Percentiles rank a stretch among this genome's conserved stretches.
These are phyloP conservation scores for Patellifolia procumbens DNA, from an alignment of 179 eudicot species.

Conservation along the genomic window DNA sequence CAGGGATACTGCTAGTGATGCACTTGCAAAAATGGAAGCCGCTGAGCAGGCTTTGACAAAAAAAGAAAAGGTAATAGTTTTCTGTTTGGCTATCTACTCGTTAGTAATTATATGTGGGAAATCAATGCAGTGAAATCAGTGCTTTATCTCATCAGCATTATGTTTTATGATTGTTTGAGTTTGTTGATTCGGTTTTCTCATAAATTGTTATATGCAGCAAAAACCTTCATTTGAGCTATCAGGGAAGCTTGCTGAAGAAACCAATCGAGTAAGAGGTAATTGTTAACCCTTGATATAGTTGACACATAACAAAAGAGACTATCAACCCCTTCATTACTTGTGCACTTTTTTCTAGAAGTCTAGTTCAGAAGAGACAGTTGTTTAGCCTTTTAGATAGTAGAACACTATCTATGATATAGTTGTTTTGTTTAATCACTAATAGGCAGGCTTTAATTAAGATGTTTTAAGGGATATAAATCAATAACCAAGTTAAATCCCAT, in stretches of 20 bases:
- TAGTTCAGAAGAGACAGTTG: background rate
- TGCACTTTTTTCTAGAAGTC: background rate
- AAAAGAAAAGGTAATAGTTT: constrained; percentile 65
- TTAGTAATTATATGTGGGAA: background rate
- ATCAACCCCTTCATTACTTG: background rate
- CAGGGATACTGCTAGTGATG: constrained; percentile 70
- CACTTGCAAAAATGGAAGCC: constrained; percentile 85
- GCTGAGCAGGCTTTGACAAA: constrained; percentile 69
- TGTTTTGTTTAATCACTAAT: background rate
- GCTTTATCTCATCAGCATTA: background rate
- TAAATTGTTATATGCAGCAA: constrained; percentile 47
- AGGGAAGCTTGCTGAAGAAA: constrained; percentile 98
- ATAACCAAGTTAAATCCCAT: background rate
- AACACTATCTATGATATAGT: background rate
- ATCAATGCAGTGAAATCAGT: background rate
- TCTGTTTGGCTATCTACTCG: constrained; percentile 1
- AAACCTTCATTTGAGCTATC: constrained; percentile 96
- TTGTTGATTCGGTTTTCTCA: background rate
- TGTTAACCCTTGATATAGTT: no score
- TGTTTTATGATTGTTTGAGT: background rate
- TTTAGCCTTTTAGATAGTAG: background rate
- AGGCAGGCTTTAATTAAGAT: background rate
- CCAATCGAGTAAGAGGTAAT: constrained; percentile 92
- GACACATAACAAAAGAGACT: no score
- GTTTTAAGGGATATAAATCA: background rate